Base-by-base conservation (phyloP, 2,329 filamentous ascomycete species). In the Epicoccum sorghinum region DNA sequence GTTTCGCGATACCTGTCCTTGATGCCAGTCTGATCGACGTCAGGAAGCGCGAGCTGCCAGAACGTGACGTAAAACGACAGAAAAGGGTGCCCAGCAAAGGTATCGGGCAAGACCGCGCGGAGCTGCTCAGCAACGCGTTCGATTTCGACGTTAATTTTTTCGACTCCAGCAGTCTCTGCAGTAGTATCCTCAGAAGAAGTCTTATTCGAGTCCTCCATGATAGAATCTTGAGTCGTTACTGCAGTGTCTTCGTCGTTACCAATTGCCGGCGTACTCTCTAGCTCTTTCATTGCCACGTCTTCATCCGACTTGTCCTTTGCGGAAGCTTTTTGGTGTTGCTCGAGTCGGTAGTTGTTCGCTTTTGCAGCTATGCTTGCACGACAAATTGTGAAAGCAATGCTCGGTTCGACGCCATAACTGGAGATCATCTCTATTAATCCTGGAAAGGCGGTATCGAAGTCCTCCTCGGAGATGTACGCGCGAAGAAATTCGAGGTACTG, bases 401-500 rank as follows among this genome's bases (percentile, higher is more conserved):
- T 85, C 3, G 90, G 85, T 47, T 95, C 89, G 33, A 99, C 78
- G 4, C 90, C 90, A 67, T 89, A 96, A 0, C 92, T 86, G 6
- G 80, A 80, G 67, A 98, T 88, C 33, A 99, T 81, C 22, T 84
- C 81, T 4, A 86, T 79, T 37, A 96, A 84, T 27, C 86, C 84
- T 1, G 95, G 95, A 5, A 98, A 87, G 14, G 89, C 82, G 2
- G 80, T 77, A 66, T 96, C 89, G 57, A 97, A 98, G 18, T 93
- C 86, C 33, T 88, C 84, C 0, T 86, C 80, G 0, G 87, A 82
- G 27, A 97, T 77, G 67, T 92, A 96, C 70, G 86, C 90, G 69
- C 89, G 89, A 29, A 99, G 82, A 6, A 97, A 83, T 66, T 98
- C 95, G 14, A 98, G 82, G 69, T 96, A 99, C 67, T 97, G 93